A percentile compares a stretch with the other conserved stretches of the same genome.
These are phyloP conservation scores for Casuarina cunninghamiana DNA, from an alignment of 306 rosid genomes.

Conservation along the genomic window DNA sequence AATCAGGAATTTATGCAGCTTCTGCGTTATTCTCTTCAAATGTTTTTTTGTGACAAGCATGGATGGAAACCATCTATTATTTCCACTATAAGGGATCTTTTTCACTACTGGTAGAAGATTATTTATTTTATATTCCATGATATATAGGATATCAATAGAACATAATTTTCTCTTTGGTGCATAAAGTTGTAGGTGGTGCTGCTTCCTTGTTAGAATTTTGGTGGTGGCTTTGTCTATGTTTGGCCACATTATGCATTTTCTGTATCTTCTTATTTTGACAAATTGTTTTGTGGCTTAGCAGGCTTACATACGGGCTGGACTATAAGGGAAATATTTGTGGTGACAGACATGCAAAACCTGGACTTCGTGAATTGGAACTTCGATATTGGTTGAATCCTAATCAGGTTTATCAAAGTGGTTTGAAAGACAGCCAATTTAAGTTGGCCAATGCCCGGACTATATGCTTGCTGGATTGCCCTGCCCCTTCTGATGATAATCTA, in stretches of 20 bases:
- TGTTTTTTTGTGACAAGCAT: background rate
- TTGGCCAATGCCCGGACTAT: slow-evolving; percentile 74
- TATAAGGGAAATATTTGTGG: slow-evolving; percentile 96
- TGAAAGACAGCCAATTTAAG: slow-evolving; percentile 64
- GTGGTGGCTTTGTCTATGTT: slow-evolving; percentile 10
- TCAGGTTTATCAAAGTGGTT: slow-evolving; percentile 90
- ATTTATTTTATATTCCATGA: background rate
- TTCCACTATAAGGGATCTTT: background rate
- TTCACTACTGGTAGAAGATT: background rate
- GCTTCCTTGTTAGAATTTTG: slow-evolving; percentile 15
- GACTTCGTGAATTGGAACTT: slow-evolving; percentile 72
- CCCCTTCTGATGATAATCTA: slow-evolving; percentile 77
- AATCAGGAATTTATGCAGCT: background rate
- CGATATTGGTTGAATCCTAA: slow-evolving; percentile 90
- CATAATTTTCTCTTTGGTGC: background rate
- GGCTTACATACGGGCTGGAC: slow-evolving; percentile 95
- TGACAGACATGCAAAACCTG: slow-evolving; percentile 75
- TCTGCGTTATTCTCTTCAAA: background rate
- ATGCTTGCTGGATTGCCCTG: slow-evolving; percentile 85
- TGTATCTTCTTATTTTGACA: slow-evolving; percentile 7
- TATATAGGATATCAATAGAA: background rate
- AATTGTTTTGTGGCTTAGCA: slow-evolving; percentile 32
- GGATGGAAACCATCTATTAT: background rate
- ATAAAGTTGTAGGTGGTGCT: background rate
- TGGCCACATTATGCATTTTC: slow-evolving; percentile 8